Percentiles rank a stretch among this genome's conserved stretches.
These are phyloP conservation scores for Inonotus obliquus DNA, from an alignment of 1,284 basidiomycete genomes.

Conservation along the genomic window DNA sequence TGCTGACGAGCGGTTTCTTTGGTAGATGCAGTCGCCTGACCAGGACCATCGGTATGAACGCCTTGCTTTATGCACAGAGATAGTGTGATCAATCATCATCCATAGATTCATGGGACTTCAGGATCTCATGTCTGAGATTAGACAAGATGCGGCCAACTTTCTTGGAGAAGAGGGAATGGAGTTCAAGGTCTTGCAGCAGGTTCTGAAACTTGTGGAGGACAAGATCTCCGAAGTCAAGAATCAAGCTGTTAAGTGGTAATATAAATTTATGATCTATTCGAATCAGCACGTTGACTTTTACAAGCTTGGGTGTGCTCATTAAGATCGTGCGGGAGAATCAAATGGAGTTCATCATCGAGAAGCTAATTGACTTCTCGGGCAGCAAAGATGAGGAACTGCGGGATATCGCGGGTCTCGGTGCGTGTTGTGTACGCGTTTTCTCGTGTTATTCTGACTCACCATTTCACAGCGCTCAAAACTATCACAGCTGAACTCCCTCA, in stretches of 20 bases:
- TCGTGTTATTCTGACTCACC: slow-evolving; percentile 1
- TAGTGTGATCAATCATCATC: slow-evolving; percentile 17
- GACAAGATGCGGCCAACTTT: slow-evolving; percentile 63
- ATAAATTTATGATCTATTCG: slow-evolving; percentile 22
- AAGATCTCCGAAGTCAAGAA: slow-evolving; percentile 98
- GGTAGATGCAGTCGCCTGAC: slow-evolving; percentile 77
- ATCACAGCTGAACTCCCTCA: slow-evolving; percentile 87
- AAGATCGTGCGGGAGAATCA: slow-evolving; percentile 80
- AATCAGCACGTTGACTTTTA: slow-evolving; percentile 12
- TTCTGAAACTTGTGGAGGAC: slow-evolving; percentile 84
- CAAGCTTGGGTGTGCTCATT: slow-evolving; percentile 79
- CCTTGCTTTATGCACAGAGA: slow-evolving; percentile 13
- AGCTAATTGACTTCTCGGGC: slow-evolving; percentile 78
- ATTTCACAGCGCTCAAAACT: slow-evolving; percentile 77
- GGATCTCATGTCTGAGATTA: slow-evolving; percentile 85
- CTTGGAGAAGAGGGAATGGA: slow-evolving; percentile 79
- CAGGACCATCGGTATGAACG: slow-evolving; percentile 66
- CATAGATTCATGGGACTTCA: slow-evolving; percentile 91
- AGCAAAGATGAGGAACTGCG: slow-evolving; percentile 86
- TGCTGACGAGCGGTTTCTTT: slow-evolving; percentile 20
- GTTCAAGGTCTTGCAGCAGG: slow-evolving; percentile 74
- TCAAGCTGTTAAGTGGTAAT: slow-evolving; percentile 89
- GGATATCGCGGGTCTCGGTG: slow-evolving; percentile 91
- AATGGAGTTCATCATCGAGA: slow-evolving; percentile 84
- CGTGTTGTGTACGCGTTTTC: slow-evolving; percentile 25